These are phyloP conservation scores for Selaginella tamariscina DNA, from an alignment of 75 land plant species.

Conservation along the genomic window DNA sequence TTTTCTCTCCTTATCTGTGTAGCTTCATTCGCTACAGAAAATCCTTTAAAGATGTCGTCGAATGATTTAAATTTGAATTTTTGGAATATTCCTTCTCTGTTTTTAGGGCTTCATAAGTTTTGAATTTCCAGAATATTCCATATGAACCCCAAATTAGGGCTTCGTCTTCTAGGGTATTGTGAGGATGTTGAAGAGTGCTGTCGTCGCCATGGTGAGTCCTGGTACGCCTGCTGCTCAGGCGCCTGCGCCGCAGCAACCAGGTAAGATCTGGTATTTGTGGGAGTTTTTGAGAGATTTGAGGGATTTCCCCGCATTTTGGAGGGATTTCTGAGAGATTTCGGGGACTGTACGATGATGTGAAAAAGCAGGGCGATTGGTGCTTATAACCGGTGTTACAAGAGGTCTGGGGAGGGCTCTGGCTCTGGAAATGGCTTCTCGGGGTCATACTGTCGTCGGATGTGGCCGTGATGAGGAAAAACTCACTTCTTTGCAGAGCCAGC, in stretches of 20 bases:
- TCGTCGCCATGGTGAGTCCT: neutral
- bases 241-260: neutral
- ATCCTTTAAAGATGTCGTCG: too few relatives aligned
- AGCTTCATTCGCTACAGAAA: too few relatives aligned
- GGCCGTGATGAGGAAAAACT: constrained; percentile 41
- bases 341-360: too few relatives aligned
- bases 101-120: neutral
- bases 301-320: too few relatives aligned
- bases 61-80: too few relatives aligned
- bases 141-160: too few relatives aligned
- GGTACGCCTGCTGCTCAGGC: neutral
- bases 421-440: constrained; percentile 52
- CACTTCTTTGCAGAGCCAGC: constrained; percentile 1
- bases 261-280: too few relatives aligned
- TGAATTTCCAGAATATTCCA: neutral
- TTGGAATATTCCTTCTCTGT: neutral
- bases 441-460: constrained; percentile 61
- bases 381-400: constrained; percentile 58
- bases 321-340: too few relatives aligned
- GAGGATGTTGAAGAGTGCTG: neutral
- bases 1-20: too few relatives aligned
- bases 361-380: constrained; percentile 15
- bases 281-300: too few relatives aligned
- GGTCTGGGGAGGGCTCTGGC: constrained; percentile 63
- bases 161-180: neutral